These are phyloP conservation scores for Amanita inopinata DNA, from an alignment of 768 basidiomycete species.

Conservation along the genomic window DNA sequence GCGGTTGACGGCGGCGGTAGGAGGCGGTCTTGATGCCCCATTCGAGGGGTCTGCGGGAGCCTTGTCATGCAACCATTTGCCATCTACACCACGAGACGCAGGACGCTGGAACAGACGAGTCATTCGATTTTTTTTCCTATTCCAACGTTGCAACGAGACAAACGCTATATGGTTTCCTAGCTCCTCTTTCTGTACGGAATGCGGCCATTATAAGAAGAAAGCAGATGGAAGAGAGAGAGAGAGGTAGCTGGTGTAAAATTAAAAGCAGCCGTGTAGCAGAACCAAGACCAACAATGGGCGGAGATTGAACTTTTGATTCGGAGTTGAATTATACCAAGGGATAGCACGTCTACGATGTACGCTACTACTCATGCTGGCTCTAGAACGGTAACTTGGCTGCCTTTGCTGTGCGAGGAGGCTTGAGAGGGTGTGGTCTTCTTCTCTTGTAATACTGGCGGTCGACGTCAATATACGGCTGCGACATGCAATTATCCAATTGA, in stretches of 20 bases:
- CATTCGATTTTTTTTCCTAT: too few species aligned
- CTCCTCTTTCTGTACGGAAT: constrained; percentile 19
- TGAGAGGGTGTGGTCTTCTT: constrained; percentile 50
- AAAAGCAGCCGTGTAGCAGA: too few species aligned
- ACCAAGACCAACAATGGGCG: too few species aligned
- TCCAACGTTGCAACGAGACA: constrained; percentile 11
- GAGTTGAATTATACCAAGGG: background rate
- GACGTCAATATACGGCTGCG: constrained; percentile 8
- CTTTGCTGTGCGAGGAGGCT: constrained; percentile 36
- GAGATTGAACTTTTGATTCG: background rate
- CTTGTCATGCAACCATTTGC: constrained; percentile 72
- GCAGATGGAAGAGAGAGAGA: background rate
- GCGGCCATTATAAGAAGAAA: constrained; percentile 5
- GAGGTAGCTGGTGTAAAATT: background rate
- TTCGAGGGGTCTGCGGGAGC: constrained; percentile 37
- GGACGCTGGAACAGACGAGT: constrained; percentile 39
- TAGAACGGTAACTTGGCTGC: constrained; percentile 56
- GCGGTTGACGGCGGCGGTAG: constrained; percentile 29
- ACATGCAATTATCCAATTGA: background rate
- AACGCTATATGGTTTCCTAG: constrained; percentile 35
- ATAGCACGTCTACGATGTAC: background rate
- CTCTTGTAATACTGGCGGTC: constrained; percentile 37
- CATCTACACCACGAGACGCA: constrained; percentile 39
- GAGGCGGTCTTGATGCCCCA: constrained; percentile 17
- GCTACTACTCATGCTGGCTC: too few species aligned